Base-by-base conservation (phyloP, 2,329 filamentous ascomycete genomes). In the Aspergillus tamarii region DNA sequence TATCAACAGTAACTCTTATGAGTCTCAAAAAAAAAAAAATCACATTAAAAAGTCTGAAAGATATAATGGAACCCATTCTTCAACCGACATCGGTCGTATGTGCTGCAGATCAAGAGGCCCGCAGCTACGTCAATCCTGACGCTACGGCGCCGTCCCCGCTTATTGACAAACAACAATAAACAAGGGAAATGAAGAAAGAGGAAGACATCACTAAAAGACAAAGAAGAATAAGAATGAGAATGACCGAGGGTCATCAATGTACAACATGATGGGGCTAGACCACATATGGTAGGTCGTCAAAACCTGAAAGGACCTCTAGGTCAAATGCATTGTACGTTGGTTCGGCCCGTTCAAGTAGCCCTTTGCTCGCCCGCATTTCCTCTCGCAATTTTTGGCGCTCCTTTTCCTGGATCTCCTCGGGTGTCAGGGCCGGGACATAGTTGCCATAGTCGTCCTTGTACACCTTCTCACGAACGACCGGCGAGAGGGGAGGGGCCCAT, bases 361-460 rank as follows among this genome's bases (percentile, higher is more conserved):
- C 48, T 7, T 52, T n/a, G 28, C 28, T 30, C 9, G 14, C 28
- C 28, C 48, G 48, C 26, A 16, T n/a, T 28, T 52, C 26, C 8
- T 52, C 26, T 19, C 26, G 48, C 28, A 30, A 11, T n/a, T 52
- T 21, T 32, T n/a, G 34, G 28, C 48, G 48, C 16, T n/a, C 48
- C 19, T n/a, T 32, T 28, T 52, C 48, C 48, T 52, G n/a, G 3
- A 11, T 21, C 34, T 64, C 34, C n/a, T 43, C 58, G 23, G 30
- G 12, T 6, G 62, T 39, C 19, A 41, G 41, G 12, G 59, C 21
- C 23, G 60, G 55, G 16, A 59, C 50, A 36, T 63, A 67, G 9
- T 61, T 62, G 34, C 61, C 60, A 26, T 46, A 62, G 19, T 34
- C 19, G 32, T 65, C 61, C 52, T 60, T 39, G 30, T 58, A 54